phyloP scores from a whole-genome alignment of 2,329 filamentous ascomycete species.

The Penicillium occitanis region DNA sequence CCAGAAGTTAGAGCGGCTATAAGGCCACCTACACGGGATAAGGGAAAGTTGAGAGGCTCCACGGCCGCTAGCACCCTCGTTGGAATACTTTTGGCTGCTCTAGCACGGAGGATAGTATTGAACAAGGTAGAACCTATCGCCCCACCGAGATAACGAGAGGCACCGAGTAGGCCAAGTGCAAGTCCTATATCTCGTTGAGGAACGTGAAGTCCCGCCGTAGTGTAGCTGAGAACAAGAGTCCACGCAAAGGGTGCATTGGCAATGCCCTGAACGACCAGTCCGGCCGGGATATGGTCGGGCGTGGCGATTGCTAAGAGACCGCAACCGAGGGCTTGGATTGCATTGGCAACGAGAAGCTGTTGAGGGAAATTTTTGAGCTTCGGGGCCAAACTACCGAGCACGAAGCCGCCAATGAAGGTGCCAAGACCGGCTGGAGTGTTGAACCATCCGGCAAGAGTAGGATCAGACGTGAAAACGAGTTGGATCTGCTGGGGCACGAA shows the following conservation, averaged over 20 bases:
- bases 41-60: not conserved
- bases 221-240: not conserved
- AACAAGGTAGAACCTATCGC: conserved; percentile 9
- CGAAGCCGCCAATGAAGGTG: not conserved
- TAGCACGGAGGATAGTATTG: not conserved
- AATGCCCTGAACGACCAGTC: not conserved
- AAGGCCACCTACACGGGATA: not conserved
- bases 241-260: conserved; percentile 2
- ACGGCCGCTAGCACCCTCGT: not conserved
- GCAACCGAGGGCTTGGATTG: not conserved
- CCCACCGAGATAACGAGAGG: conserved; percentile 6
- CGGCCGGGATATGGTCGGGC: not conserved
- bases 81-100: not conserved
- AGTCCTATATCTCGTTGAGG: conserved; percentile 13
- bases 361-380: not conserved
- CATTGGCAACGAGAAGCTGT: not conserved
- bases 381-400: not conserved
- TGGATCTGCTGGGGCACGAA: not conserved
- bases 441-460: not conserved
- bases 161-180: not conserved
- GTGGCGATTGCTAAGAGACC: not conserved
- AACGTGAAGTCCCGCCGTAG: conserved; percentile 6
- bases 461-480: not conserved
- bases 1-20: not conserved
- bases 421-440: not conserved